These are phyloP conservation scores for Boletus reticulatus DNA, from an alignment of 768 basidiomycete genomes.

Conservation along the genomic window DNA sequence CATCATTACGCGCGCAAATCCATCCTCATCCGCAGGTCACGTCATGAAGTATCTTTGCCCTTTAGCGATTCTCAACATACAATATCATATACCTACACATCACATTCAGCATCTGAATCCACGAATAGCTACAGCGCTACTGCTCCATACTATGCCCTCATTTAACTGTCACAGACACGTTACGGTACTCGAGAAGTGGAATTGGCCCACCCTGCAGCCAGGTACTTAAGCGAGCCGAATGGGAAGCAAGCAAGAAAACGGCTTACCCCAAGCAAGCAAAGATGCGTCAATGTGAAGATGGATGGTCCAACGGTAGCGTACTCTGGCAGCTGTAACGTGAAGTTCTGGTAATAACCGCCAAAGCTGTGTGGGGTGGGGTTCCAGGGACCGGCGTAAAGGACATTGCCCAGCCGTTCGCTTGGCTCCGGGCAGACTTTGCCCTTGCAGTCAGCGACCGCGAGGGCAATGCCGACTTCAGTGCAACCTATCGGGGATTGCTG, in stretches of 20 bases:
- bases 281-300: constrained; percentile 29
- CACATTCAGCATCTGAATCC: no score
- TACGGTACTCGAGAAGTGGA: constrained; percentile 32
- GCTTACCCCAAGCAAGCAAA: constrained; percentile 30
- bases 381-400: constrained; percentile 31
- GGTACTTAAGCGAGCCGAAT: not conserved
- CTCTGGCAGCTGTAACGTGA: constrained; percentile 16
- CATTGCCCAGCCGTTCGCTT: constrained; percentile 15
- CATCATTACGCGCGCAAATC: no score
- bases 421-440: constrained; percentile 25
- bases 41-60: no score
- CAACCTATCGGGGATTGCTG: constrained; percentile 20
- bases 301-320: constrained; percentile 17
- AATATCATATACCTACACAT: no score
- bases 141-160: no score
- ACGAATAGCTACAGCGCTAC: no score
- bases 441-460: constrained; percentile 19
- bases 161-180: no score
- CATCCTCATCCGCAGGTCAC: no score
- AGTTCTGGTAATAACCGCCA: constrained; percentile 30
- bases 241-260: not conserved
- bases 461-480: constrained; percentile 32
- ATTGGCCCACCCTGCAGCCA: constrained; percentile 18
- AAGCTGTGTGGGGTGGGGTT: constrained; percentile 14
- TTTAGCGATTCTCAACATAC: no score